Base-by-base conservation (phyloP, 2,329 filamentous ascomycete genomes). In the Moelleriella libera region DNA sequence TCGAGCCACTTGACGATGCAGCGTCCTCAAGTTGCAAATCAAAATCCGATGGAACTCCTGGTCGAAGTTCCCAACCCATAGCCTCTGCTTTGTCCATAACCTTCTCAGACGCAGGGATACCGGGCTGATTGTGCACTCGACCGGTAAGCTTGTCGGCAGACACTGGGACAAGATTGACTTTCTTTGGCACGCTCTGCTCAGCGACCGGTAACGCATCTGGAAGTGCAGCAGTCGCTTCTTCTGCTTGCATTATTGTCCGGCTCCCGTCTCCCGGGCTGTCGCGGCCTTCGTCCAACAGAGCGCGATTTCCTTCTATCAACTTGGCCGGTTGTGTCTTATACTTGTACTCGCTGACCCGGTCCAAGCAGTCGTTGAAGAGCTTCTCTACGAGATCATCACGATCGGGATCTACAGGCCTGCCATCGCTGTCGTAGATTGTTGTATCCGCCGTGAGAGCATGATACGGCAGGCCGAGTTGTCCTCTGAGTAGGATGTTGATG, bases 321-420 rank as follows among this genome's bases (percentile, higher is more conserved):
- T 84, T 80, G 6, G 78, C 74, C 6, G 80, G 73, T 34, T 79
- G 73, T 29, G 79, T 68, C 61, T 89, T 90, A 60, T 87, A 85
- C 57, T 94, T 89, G 68, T 88, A 97, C 54, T 85, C 80, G 60
- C 89, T 92, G 42, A 92, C 88, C 47, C 92, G 81, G 59, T 97
- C 90, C 28, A 97, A 74, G 43, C 94, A 86, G 61, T 97, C 88
- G 55, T 97, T 96, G 70, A 94, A 97, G 2, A 98, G 75, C 54
- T 85, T 88, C 61, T 97, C 90, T 32, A 92, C 87, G 57, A 89
- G 76, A 47, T 81, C 76, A 63, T 98, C 92, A 53, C 85, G 80
- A 30, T 77, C 69, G 47, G 82, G 76, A 55, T 96, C 82, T 30
- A 97, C 88, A 3, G 88, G 71, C 51, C 75, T 78, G 43, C 87